Base-by-base conservation (phyloP, 805 yeast genomes). In the Clavispora phyllophila region DNA sequence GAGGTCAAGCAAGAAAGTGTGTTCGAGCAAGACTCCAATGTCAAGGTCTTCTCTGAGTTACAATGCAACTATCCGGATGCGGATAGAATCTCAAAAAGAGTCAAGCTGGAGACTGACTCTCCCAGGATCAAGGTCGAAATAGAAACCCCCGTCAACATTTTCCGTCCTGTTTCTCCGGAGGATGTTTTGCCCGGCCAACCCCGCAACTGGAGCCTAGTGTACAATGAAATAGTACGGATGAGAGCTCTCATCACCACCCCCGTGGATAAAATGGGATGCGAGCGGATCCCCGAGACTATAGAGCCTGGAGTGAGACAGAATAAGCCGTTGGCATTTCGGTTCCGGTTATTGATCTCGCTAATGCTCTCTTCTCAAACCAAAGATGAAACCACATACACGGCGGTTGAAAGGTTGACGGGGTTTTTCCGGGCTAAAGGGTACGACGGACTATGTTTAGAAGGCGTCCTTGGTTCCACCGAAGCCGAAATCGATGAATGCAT, bases 321-420 rank as follows among this genome's bases (percentile, higher is more conserved):
- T 0, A 59, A 65, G 23, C 78, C 80, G 1, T 56, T 58, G 14
- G 50, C 62, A 1, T 78, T 63, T 55, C 70, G 96, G 39, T 83
- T 82, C 55, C 96, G 89, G 60, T 68, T 87, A 27, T 68, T 90
- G 26, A 71, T 89, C 0, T 81, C 96, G 3, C 70, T 90, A 40
- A 86, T 90, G 90, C 76, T 90, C 24, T 86, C 96, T 9, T 77
- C 96, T 0, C 97, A 90, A 53, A 90, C 98, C 2, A 89, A 85
- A 57, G 98, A 90, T 61, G 96, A 87, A 59, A 78, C 82, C 37
- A 90, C 87, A 47, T 84, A 73, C 41, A 75, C 73, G 33, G 95
- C 93, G 0, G 84, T 89, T 81, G 59, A 60, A 13, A 73, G 65
- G 24, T 65, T 91, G 48, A 81, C 86, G 38, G 52, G 55, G 28